phyloP scores from a whole-genome alignment of 1,284 basidiomycete genomes.

The Tilletia caries region DNA sequence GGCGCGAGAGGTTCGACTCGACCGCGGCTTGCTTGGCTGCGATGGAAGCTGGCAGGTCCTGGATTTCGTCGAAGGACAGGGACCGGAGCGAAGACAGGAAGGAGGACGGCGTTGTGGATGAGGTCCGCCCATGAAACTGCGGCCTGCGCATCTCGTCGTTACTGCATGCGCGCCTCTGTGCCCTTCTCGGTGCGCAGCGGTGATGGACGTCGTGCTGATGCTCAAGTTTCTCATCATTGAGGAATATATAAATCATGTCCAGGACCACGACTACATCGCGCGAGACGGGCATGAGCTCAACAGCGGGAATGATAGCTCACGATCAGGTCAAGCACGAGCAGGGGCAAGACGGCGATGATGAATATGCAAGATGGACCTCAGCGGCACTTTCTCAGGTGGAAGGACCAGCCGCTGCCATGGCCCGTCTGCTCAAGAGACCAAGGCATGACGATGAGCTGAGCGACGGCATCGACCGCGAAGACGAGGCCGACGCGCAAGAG shows the following conservation, averaged over 20 bases:
- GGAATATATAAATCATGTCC: too few species aligned
- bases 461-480: neutral
- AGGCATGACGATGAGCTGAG: neutral
- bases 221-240: too few species aligned
- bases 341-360: neutral
- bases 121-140: too few species aligned
- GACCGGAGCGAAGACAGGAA: slow-evolving; percentile 4
- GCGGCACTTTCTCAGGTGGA: neutral
- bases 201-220: too few species aligned
- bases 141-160: too few species aligned
- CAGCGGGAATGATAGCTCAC: too few species aligned
- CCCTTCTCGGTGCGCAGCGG: too few species aligned
- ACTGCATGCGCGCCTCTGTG: too few species aligned
- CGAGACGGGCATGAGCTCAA: too few species aligned
- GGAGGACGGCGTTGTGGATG: neutral
- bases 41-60: slow-evolving; percentile 7
- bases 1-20: neutral
- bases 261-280: too few species aligned
- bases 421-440: neutral
- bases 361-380: slow-evolving; percentile 5
- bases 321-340: neutral
- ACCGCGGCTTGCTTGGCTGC: slow-evolving; percentile 10
- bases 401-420: neutral
- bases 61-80: slow-evolving; percentile 1
- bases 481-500: neutral